Evolutionary conservation across 371 early-diverging fungal genomes (phyloP), one percentile per base, ranked within the genome.

Genomic region (Rhizopus delemar): DNA sequence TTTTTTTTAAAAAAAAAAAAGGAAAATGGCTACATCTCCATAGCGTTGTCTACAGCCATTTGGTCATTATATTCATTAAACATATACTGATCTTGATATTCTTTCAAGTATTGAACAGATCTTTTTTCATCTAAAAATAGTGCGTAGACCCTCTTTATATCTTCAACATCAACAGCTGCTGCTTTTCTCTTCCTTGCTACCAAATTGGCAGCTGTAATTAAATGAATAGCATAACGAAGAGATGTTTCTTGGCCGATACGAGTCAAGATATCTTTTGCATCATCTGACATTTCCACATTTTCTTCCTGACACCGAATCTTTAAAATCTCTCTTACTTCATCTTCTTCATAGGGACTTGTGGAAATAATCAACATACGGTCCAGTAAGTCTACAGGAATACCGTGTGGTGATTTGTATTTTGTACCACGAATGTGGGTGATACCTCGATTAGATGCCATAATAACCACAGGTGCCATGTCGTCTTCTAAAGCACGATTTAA

Each of bases 391-490:
- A 94, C 89, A 15, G 99, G 99, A 62, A 99, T 89, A 51, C 98
- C 99, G 70, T 97, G 98, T 4, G 95, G 97, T 15, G 93, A 90
- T 60, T 86, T 86, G 75, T 96, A 94, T 53, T 86, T 85, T 4
- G 96, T 95, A 29, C 98, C 97, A n/a, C 98, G 88, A 68, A 97
- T 98, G 48, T 82, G 83, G 5, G 94, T 90, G 63, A 94, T 88
- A 53, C 98, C 98, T 43, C 98, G 87, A 83, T 97, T 98, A 11
- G 97, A 96, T 9, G 98, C 97, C 93, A 99, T 95, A 63, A 99
- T 94, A 45, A 99, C 95, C 9, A 99, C 88, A 6, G 99, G 99
- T 9, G 97, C 93, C 87, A 95, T 82, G 39, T 88, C 88, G 69
- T 93, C 93, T 75, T 99, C 99, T 13, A 97, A 82, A 3, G 98